A percentile compares a stretch with the other conserved stretches of the same genome.
Evolutionary conservation across 1,284 basidiomycete species (phyloP).

Genomic region (Psilocybe mexicana): DNA sequence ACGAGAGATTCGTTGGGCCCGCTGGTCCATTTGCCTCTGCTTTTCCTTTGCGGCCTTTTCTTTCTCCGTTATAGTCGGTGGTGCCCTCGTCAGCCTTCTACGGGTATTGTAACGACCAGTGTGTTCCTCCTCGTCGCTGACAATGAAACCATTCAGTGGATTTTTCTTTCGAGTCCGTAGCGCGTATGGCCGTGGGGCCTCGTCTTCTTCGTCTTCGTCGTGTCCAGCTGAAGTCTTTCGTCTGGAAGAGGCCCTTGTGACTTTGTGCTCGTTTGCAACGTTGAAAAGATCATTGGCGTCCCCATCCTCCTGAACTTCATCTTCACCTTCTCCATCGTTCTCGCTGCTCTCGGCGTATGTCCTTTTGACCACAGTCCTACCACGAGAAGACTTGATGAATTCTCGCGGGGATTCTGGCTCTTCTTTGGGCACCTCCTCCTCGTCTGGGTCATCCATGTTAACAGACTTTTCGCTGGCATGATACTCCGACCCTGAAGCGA

Average conservation of each 20-base stretch:
- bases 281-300: constrained; percentile 31
- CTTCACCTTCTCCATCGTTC: constrained; percentile 28
- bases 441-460: constrained; percentile 32
- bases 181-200: constrained; percentile 11
- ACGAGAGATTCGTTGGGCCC: constrained; percentile 26
- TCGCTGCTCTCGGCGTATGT: constrained; percentile 54
- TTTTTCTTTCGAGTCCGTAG: constrained; percentile 14
- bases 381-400: constrained; percentile 37
- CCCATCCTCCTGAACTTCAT: neutral
- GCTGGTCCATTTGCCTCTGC: constrained; percentile 19
- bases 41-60: constrained; percentile 17
- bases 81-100: constrained; percentile 29
- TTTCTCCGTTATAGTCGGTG: constrained; percentile 23
- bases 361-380: constrained; percentile 45
- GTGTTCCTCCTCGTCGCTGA: constrained; percentile 50
- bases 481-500: constrained; percentile 68
- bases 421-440: constrained; percentile 29
- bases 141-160: constrained; percentile 38
- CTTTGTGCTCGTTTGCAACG: constrained; percentile 18
- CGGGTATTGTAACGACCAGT: constrained; percentile 38
- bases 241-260: constrained; percentile 11
- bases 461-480: constrained; percentile 57
- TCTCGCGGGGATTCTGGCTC: constrained; percentile 28
- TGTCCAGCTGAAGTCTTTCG: constrained; percentile 28
- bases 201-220: constrained; percentile 38